Base-by-base conservation (phyloP, 805 yeast species). In the Monosporozyma servazzii region DNA sequence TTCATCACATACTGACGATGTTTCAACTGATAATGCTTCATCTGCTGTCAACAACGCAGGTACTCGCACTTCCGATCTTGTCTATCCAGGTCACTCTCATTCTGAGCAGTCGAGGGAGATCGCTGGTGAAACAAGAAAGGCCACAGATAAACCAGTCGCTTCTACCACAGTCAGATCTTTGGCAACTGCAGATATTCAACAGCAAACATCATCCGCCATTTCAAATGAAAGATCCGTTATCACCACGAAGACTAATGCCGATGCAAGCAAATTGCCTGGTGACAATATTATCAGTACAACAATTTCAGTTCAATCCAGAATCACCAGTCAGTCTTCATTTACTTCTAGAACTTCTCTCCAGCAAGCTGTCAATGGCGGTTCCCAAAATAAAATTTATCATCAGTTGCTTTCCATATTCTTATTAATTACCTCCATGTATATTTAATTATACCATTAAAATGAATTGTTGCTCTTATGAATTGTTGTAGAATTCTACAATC, bases 231-330 rank as follows among this genome's bases (percentile, higher is more conserved):
- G 2, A 7, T 25, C 27, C 7, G 27, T 83, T 88, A 83, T 91
- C 89, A 75, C 98, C 97, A 60, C 81, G 2, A 69, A 75, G 3
- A 71, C 75, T 0, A 15, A 33, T 33, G n/a, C 17, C 5, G 1
- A 33, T 46, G 48, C 25, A 23, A 18, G 9, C 6, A 9, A 39
- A 3, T 39, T 21, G 18, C 9, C 25, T 15, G 6, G 3, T 20
- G 25, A 25, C 18, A 18, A 39, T 18, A 18, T 10, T 39, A 39
- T 39, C 11, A 5, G 8, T 21, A 39, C 25, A 17, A 18, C 18
- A 39, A 18, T 39, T 17, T 10, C 42, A 9, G 21, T 17, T 13
- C 21, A 37, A 25, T 25, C 41, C 3, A 11, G 17, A 8, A 20
- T 20, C 23, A 37, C 4, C 15, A 17, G 17, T 18, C 5, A 5